These are phyloP conservation scores for Phialophora expanda DNA, from an alignment of 2,329 filamentous ascomycete genomes.

Conservation along the genomic window DNA sequence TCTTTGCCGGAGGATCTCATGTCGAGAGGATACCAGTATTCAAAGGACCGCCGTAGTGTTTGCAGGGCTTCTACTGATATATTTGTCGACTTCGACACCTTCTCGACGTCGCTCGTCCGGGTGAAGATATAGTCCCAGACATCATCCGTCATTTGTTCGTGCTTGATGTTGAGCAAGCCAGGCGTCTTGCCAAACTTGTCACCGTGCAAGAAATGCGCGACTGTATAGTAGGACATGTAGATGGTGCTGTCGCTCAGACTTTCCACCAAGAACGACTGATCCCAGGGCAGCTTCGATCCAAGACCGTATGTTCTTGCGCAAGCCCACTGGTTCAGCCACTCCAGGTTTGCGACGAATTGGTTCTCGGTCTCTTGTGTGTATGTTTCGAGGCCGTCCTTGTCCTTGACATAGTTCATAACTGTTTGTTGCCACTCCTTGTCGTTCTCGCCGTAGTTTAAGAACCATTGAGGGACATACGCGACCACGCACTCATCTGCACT, in stretches of 20 bases:
- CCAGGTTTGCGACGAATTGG: constrained; percentile 80
- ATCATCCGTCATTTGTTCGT: constrained; percentile 90
- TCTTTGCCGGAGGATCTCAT: constrained; percentile 89
- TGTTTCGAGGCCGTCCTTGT: constrained; percentile 74
- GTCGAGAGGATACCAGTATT: constrained; percentile 96
- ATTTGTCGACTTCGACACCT: constrained; percentile 67
- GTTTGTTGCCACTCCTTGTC: constrained; percentile 76
- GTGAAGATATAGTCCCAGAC: constrained; percentile 97
- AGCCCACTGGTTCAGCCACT: constrained; percentile 96
- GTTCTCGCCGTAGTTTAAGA: constrained; percentile 92
- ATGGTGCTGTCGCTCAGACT: constrained; percentile 89
- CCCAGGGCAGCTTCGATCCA: constrained; percentile 94
- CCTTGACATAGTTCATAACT: constrained; percentile 73
- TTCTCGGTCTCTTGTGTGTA: constrained; percentile 79
- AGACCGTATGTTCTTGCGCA: constrained; percentile 90
- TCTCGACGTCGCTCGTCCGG: constrained; percentile 71
- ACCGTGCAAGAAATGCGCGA: constrained; percentile 70
- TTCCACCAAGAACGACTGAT: constrained; percentile 87
- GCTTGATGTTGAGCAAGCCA: constrained; percentile 70
- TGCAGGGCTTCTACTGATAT: constrained; percentile 77
- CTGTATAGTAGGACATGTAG: constrained; percentile 72
- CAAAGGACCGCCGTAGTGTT: constrained; percentile 85
- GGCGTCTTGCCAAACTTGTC: constrained; percentile 82
- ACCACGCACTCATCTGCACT: constrained; percentile 93
- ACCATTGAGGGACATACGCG: constrained; percentile 95